Percentiles rank a stretch among this genome's conserved stretches.
Conservation (phyloP, 805 yeast species). For the Yueomyces sinensis region DNA sequence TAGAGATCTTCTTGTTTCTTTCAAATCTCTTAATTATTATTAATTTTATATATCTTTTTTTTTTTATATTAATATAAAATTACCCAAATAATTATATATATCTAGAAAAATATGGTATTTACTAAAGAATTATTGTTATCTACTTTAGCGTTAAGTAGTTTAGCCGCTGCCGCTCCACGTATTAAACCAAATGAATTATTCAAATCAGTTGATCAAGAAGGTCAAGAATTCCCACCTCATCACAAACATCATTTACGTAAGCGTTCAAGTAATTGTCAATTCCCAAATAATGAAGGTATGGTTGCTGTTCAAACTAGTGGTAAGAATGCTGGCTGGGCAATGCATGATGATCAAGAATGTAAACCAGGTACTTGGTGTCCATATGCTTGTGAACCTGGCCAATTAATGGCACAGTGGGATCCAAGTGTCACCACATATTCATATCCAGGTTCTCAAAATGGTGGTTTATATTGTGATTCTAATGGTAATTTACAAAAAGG, state of each 20-base stretch:
- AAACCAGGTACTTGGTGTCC: conserved; percentile 75
- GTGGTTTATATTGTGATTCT: conserved; percentile 68
- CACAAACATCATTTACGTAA: conserved; percentile 1
- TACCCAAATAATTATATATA: too few species aligned
- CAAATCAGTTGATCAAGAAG: not conserved
- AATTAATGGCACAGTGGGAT: conserved; percentile 84
- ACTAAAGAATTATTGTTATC: too few species aligned
- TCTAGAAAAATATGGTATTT: too few species aligned
- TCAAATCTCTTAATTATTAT: too few species aligned
- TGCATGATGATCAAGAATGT: conserved; percentile 63
- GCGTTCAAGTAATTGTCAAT: conserved; percentile 38
- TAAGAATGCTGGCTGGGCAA: conserved; percentile 76
- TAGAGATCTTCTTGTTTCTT: too few species aligned
- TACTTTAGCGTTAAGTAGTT: too few species aligned
- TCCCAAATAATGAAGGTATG: conserved; percentile 56
- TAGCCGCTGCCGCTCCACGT: not conserved
- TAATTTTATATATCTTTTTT: too few species aligned
- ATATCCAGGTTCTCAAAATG: conserved; percentile 68
- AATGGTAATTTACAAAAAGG: conserved; percentile 59
- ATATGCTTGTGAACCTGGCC: conserved; percentile 84
- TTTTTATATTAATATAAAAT: too few species aligned
- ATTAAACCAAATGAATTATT: not conserved
- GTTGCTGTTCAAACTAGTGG: conserved; percentile 51
- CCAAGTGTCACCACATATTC: conserved; percentile 55
- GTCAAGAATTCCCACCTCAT: not conserved